Percentiles rank a stretch among this genome's conserved stretches.
Evolutionary conservation across 768 basidiomycete genomes (phyloP).

Genomic region (Panaeolus papilionaceus): DNA sequence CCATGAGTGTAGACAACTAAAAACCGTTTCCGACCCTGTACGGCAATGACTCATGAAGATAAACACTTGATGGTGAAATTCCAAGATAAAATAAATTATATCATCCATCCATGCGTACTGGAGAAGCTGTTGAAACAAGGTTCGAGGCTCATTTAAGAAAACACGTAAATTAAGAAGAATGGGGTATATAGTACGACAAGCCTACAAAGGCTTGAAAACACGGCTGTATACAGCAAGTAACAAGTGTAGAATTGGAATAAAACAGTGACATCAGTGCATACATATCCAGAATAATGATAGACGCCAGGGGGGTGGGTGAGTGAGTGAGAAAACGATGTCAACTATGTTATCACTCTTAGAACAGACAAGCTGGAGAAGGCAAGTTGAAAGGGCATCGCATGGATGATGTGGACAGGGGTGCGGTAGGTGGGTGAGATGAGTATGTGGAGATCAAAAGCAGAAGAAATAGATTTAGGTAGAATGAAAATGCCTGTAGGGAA

Average conservation of each 20-base stretch:
- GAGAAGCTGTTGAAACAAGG: not conserved
- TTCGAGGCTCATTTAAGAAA: not conserved
- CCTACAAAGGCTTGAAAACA: not conserved
- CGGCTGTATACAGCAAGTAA: slow-evolving; percentile 4
- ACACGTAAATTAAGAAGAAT: not conserved
- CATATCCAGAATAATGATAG: slow-evolving; percentile 15
- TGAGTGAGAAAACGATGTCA: not conserved
- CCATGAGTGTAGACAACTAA: slow-evolving; percentile 26
- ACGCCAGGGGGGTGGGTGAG: not conserved
- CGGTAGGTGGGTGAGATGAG: not conserved
- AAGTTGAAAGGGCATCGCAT: not conserved
- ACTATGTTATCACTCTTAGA: not conserved
- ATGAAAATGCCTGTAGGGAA: not conserved
- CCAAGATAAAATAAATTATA: slow-evolving; percentile 3
- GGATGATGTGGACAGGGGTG: not conserved
- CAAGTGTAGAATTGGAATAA: slow-evolving; percentile 1
- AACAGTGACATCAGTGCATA: slow-evolving; percentile 11
- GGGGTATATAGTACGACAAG: slow-evolving; percentile 5
- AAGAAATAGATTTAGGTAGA: not conserved
- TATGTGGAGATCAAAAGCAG: not conserved
- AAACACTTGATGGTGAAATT: not conserved
- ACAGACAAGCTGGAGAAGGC: not conserved
- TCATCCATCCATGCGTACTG: not conserved
- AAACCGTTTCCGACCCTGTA: slow-evolving; percentile 13
- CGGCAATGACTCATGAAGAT: slow-evolving; percentile 7